Percentiles rank a stretch among this genome's conserved stretches.
Conservation (phyloP, 257 asterid species). For the Solanum sejunctum region DNA sequence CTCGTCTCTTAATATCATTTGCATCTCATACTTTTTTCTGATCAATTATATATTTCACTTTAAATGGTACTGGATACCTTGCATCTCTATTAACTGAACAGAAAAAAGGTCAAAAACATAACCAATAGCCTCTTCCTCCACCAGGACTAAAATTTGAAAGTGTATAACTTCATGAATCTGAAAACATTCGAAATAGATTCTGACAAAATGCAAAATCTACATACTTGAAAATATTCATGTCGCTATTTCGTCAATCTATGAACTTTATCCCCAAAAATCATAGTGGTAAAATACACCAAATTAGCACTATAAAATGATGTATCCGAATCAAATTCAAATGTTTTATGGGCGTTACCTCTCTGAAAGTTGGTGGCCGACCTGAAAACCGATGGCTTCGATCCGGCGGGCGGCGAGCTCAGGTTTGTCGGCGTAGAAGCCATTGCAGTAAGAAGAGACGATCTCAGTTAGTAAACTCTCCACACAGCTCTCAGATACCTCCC, state of each 20-base stretch:
- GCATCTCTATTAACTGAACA: background rate
- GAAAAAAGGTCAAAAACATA: background rate
- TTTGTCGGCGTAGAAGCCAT: constrained; percentile 73
- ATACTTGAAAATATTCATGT: background rate
- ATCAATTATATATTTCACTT: too few species aligned
- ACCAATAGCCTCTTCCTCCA: background rate
- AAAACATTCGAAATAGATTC: background rate
- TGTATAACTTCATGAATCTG: background rate
- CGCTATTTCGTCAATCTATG: background rate
- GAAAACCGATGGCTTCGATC: constrained; percentile 93
- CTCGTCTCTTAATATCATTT: too few species aligned
- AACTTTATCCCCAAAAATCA: background rate
- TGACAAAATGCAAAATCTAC: background rate
- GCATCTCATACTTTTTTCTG: too few species aligned
- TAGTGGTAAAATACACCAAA: background rate
- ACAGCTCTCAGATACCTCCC: constrained; percentile 90
- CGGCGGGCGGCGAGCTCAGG: constrained; percentile 94
- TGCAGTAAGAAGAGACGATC: constrained; percentile 66
- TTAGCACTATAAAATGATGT: background rate
- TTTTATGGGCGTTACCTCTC: constrained; percentile 38
- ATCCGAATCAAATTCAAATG: background rate
- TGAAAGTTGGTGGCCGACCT: constrained; percentile 88
- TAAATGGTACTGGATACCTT: too few species aligned
- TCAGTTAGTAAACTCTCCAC: constrained; percentile 86
- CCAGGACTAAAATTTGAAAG: background rate